phyloP scores from a whole-genome alignment of 129 eudicot genomes.

The Ambrosia trifida region DNA sequence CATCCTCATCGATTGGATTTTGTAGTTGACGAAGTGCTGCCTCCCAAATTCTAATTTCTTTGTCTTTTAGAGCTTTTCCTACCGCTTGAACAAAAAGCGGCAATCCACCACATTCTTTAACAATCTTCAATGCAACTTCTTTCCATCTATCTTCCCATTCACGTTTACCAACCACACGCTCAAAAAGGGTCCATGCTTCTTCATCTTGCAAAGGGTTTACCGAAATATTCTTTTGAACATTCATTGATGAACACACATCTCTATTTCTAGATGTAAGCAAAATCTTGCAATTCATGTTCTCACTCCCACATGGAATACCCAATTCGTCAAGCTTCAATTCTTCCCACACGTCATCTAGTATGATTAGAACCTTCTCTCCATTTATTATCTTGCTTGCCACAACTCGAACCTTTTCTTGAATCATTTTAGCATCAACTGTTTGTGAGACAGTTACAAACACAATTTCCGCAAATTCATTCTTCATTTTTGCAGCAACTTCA shows the following conservation, averaged over 20 bases:
- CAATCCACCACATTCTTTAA: slow-evolving; percentile 22
- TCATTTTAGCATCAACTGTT: not conserved
- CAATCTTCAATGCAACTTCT: not conserved
- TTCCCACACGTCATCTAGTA: slow-evolving; percentile 30
- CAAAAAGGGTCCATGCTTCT: slow-evolving; percentile 24
- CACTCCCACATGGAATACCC: slow-evolving; percentile 19
- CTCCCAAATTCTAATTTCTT: not conserved
- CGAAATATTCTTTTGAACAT: not conserved
- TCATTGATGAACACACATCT: slow-evolving; percentile 10
- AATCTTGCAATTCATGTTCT: slow-evolving; percentile 23
- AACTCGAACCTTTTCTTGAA: not conserved
- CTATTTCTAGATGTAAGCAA: slow-evolving; percentile 24
- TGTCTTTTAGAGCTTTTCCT: not conserved
- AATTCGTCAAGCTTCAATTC: not conserved
- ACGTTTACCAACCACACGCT: slow-evolving; percentile 1
- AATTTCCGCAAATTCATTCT: slow-evolving; percentile 7
- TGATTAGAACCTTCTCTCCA: slow-evolving; percentile 18
- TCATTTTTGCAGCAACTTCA: slow-evolving; percentile 15
- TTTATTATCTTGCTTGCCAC: not conserved
- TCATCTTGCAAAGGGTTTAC: not conserved
- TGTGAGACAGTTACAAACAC: slow-evolving; percentile 6
- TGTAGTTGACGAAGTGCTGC: not conserved
- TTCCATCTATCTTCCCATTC: not conserved
- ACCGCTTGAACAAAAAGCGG: slow-evolving; percentile 3
- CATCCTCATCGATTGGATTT: not conserved